phyloP scores from a whole-genome alignment of 225 moss, liverwort and hornwort species.

The Thuidium tamariscinum region DNA sequence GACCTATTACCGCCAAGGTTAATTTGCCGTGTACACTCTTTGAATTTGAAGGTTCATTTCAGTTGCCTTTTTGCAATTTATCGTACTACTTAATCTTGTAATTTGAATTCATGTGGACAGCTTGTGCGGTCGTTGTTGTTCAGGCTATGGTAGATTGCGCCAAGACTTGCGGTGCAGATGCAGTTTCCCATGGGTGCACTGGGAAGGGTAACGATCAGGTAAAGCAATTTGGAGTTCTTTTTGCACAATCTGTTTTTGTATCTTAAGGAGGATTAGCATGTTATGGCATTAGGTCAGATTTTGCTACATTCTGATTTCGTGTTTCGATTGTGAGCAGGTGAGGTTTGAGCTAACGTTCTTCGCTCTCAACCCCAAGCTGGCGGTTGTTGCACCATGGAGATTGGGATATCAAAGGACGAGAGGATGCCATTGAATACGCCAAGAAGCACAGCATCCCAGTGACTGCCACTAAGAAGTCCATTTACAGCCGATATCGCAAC shows the following conservation, averaged over 20 bases:
- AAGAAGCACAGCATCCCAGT: conserved; percentile 69
- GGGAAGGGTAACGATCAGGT: conserved; percentile 98
- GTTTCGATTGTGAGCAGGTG: conserved; percentile 36
- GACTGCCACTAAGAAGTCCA: conserved; percentile 69
- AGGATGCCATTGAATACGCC: conserved; percentile 91
- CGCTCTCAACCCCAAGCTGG: conserved; percentile 72
- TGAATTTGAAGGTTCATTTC: background rate
- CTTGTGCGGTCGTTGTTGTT: background rate
- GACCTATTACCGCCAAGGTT: conserved; percentile 90
- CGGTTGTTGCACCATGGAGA: conserved; percentile 90
- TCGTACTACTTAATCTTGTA: background rate
- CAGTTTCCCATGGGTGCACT: conserved; percentile 87
- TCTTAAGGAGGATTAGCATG: background rate
- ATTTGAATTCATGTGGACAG: background rate
- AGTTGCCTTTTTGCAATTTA: background rate
- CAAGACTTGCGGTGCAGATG: conserved; percentile 76
- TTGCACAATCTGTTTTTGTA: background rate
- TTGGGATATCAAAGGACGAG: conserved; percentile 92
- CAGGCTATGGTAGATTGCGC: conserved; percentile 93
- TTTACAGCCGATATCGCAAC: conserved; percentile 88
- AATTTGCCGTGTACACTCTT: background rate
- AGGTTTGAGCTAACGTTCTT: conserved; percentile 85
- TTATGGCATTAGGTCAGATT: background rate
- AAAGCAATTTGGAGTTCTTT: background rate
- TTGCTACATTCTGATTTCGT: background rate